Conservation (phyloP, 768 basidiomycete species). For the Phylloporus sp. region DNA sequence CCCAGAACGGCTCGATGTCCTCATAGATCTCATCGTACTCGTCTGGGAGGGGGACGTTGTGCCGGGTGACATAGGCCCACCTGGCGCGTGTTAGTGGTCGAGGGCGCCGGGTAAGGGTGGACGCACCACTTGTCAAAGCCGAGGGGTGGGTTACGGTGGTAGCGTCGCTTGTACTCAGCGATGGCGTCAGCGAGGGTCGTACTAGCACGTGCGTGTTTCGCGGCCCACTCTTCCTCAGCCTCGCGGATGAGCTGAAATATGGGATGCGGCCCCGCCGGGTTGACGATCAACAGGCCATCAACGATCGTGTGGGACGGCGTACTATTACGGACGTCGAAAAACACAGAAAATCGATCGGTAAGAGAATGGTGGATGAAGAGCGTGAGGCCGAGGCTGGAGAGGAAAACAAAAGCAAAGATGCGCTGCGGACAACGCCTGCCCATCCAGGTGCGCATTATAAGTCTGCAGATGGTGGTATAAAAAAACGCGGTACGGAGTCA, state of each 20-base stretch:
- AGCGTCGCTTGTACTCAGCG: conserved; percentile 35
- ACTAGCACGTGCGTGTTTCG: conserved; percentile 33
- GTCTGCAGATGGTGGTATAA: neutral
- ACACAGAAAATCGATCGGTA: neutral
- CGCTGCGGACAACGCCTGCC: neutral
- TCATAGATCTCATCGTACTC: conserved; percentile 45
- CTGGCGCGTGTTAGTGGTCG: conserved; percentile 6
- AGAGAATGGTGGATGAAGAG: neutral
- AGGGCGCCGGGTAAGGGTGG: no score
- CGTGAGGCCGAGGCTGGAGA: neutral
- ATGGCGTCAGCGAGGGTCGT: conserved; percentile 36
- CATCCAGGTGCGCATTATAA: neutral
- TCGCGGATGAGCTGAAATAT: conserved; percentile 40
- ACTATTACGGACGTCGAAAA: neutral
- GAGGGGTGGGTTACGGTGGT: conserved; percentile 34
- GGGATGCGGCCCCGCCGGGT: conserved; percentile 38
- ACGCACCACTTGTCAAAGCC: conserved; percentile 44
- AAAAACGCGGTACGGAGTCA: no score
- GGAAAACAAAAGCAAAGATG: neutral
- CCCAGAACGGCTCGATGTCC: conserved; percentile 37
- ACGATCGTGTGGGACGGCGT: conserved; percentile 17
- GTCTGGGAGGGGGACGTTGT: conserved; percentile 41
- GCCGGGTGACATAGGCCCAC: conserved; percentile 41
- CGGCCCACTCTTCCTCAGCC: conserved; percentile 36
- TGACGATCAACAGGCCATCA: conserved; percentile 33